These are phyloP conservation scores for Wickerhamomyces sydowiorum DNA, from an alignment of 805 yeast genomes.

Conservation along the genomic window DNA sequence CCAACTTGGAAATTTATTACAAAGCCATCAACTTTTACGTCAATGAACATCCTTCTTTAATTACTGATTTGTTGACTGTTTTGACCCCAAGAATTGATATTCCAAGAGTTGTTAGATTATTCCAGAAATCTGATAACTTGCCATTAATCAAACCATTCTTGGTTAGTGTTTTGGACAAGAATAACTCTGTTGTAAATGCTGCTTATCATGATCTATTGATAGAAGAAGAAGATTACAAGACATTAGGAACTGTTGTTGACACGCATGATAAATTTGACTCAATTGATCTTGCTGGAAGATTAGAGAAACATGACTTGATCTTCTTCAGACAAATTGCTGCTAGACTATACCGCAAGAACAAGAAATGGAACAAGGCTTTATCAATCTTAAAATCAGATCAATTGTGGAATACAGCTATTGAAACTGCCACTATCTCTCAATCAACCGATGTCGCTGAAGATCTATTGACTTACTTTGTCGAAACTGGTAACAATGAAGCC, in stretches of 20 bases:
- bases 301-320: conserved; percentile 85
- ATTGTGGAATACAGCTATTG: conserved; percentile 91
- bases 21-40: conserved; percentile 94
- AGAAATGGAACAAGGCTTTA: conserved; percentile 88
- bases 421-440: conserved; percentile 81
- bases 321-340: conserved; percentile 98
- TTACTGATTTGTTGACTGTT: conserved; percentile 80
- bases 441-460: conserved; percentile 84
- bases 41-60: conserved; percentile 83
- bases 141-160: conserved; percentile 95
- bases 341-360: conserved; percentile 85
- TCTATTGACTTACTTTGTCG: conserved; percentile 84
- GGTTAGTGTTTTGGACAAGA: conserved; percentile 85
- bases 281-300: conserved; percentile 83
- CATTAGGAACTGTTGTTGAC: conserved; percentile 82
- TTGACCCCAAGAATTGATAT: conserved; percentile 88
- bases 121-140: conserved; percentile 90
- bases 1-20: conserved; percentile 94
- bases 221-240: conserved; percentile 94
- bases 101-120: conserved; percentile 90
- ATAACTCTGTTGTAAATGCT: conserved; percentile 84
- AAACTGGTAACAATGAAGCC: conserved; percentile 94
- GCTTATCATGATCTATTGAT: conserved; percentile 94
- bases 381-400: conserved; percentile 86
- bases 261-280: conserved; percentile 89